Base-by-base conservation (phyloP, 202 grass and related monocot species). In the Schoenoplectus tabernaemontani region DNA sequence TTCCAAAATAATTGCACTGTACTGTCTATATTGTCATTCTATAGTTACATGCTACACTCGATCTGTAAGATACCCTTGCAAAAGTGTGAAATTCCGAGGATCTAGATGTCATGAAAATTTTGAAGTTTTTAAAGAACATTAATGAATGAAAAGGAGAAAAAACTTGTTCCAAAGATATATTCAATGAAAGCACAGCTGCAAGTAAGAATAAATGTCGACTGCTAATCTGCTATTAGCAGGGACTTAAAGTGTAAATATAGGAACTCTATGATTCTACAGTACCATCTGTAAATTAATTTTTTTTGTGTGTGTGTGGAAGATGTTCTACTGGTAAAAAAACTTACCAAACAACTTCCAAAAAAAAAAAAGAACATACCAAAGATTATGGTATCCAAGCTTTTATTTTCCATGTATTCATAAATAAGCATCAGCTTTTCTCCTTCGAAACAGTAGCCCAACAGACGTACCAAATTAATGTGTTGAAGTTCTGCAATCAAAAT, bases 371-470 rank as follows among this genome's bases (percentile, higher is more conserved):
- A 76, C 58, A 36, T 54, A 91, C 89, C 79, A 75, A 95, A 95
- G 77, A 95, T 73, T 78, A 89, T 76, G 0, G 57, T 85, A 53
- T 95, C 87, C 1, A 95, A 69, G 51, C 89, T 91, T 48, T 56
- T 51, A 59, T 94, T 94, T 24, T 82, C 86, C 89, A 95, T 87
- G 78, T 91, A 91, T 76, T 96, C 87, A 66, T 91, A 96, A 1
- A 91, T 58, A 3, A 96, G 70, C 60, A 92, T 78, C 41, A 85
- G 86, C 71, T 96, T 89, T 2, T 86, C 78, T 38, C 72, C 81
- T 17, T 82, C 76, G 44, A 89, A 84, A 79, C 92, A 95, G 73
- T 77, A 95, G 3, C 92, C 92, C 0, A 95, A 79, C 16, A 91
- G 53, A 59, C 70, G 82, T 0, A 95, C 89, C 1, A 95, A 84